These are phyloP conservation scores for Colletotrichum cordylinicola DNA, from an alignment of 2,329 filamentous ascomycete species.

Conservation along the genomic window DNA sequence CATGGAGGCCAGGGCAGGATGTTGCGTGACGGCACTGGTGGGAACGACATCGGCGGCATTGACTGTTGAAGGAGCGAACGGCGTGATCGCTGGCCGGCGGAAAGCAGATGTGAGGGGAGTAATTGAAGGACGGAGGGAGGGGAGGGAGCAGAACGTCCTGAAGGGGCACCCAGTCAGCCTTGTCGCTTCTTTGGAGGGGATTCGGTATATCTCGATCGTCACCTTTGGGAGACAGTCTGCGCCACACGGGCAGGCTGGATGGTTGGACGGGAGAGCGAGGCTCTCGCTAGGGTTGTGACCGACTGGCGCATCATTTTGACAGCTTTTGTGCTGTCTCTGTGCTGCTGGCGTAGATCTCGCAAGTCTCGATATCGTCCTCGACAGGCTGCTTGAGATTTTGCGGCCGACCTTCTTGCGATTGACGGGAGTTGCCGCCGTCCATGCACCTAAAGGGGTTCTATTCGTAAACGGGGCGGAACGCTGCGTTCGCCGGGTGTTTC, in stretches of 20 bases:
- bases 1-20: slow-evolving; percentile 55
- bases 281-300: slow-evolving; percentile 1
- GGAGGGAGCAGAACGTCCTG: slow-evolving; percentile 56
- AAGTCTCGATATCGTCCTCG: background rate
- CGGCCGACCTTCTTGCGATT: slow-evolving; percentile 9
- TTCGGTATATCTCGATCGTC: background rate
- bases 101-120: slow-evolving; percentile 34
- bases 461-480: background rate
- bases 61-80: slow-evolving; percentile 33
- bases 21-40: slow-evolving; percentile 50
- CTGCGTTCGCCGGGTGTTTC: slow-evolving; percentile 10
- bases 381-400: slow-evolving; percentile 7
- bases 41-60: slow-evolving; percentile 50
- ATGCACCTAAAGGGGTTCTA: slow-evolving; percentile 5
- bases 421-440: background rate
- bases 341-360: background rate
- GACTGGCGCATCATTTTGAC: slow-evolving; percentile 23
- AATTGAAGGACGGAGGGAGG: slow-evolving; percentile 55
- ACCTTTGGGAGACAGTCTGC: slow-evolving; percentile 8
- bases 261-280: background rate
- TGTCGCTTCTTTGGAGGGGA: background rate
- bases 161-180: background rate
- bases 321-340: background rate
- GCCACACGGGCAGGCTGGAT: background rate
- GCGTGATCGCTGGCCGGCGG: slow-evolving; percentile 32